Evolutionary conservation across 768 basidiomycete genomes (phyloP).

Genomic region (Lactarius tabidus): DNA sequence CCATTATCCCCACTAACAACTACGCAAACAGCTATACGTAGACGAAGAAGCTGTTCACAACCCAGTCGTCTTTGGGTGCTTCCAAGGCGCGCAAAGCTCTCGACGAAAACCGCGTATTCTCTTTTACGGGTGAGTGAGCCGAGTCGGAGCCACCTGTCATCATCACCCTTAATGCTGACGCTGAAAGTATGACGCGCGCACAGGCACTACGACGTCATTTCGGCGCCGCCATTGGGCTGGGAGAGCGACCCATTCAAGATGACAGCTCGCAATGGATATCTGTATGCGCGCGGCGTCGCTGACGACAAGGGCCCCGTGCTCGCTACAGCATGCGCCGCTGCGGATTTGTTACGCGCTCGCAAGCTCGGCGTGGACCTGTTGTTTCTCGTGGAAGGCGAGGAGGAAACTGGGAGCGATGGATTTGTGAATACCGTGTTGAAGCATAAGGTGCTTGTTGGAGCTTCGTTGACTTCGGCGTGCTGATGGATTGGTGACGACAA

Average conservation of each 20-base stretch:
- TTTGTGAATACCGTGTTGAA: constrained; percentile 72
- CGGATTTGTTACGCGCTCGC: constrained; percentile 66
- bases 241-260: constrained; percentile 78
- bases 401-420: constrained; percentile 89
- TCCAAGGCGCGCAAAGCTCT: constrained; percentile 62
- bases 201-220: constrained; percentile 96
- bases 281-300: constrained; percentile 87
- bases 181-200: not conserved
- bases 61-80: constrained; percentile 87
- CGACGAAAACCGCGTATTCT: constrained; percentile 65
- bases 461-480: not conserved
- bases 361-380: constrained; percentile 83
- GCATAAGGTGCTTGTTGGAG: constrained; percentile 58
- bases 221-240: constrained; percentile 74
- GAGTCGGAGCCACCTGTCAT: too few relatives aligned
- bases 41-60: constrained; percentile 58
- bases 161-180: too few relatives aligned
- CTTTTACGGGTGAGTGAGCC: constrained; percentile 81
- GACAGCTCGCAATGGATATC: constrained; percentile 79
- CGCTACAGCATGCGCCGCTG: constrained; percentile 85
- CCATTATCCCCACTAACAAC: not conserved
- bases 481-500: not conserved
- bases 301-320: constrained; percentile 97
- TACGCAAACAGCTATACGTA: constrained; percentile 58
- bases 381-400: constrained; percentile 93